Base-by-base conservation (phyloP, 2,329 filamentous ascomycete species). In the Fusarium virguliforme region DNA sequence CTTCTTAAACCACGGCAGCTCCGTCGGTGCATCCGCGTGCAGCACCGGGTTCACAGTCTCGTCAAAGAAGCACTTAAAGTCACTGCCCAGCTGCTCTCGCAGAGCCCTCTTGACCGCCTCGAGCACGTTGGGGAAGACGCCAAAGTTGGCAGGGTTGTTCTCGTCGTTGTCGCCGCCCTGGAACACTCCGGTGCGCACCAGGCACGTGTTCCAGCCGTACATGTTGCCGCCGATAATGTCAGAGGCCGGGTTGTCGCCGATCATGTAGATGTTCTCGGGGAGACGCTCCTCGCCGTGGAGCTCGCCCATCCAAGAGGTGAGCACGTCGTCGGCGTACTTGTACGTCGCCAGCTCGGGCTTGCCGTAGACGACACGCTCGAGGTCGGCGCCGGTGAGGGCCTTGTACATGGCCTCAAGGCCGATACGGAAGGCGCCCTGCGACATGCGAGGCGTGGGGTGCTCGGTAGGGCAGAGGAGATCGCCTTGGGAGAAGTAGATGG, bases 381-480 rank as follows among this genome's bases (percentile, higher is more conserved):
- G 64, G 40, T 76, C 74, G 4, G 62, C 74, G 3, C 74, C 86
- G 0, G 93, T 95, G 13, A 94, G 83, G 22, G 89, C 88, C 22
- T 83, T 79, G 93, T 94, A 97, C 8, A 95, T 87, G 1, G 94
- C 94, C 68, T 90, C 87, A 4, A 97, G 82, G 0, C 93, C 92
- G 34, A 91, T 91, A 67, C 92, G 89, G 82, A 97, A 97, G 2
- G 92, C 94, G 43, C 95, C 95, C 83, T 97, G 95, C 0, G 94
- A 95, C 46, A 97, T 86, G 6, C 95, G 91, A 10, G 94, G 92
- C 28, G 92, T 86, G 70, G 92, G 92, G 80, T 96, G 95, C 35
- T 87, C 88, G 0, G 93, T 91, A 30, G 93, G 91, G 94, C 94
- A 98, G 78, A 93, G 88, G 12, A 97, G 83, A 82, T 98, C 95